Evolutionary conservation across 495 filamentous ascomycete species (phyloP).

Genomic region (Talaromyces borbonicus): DNA sequence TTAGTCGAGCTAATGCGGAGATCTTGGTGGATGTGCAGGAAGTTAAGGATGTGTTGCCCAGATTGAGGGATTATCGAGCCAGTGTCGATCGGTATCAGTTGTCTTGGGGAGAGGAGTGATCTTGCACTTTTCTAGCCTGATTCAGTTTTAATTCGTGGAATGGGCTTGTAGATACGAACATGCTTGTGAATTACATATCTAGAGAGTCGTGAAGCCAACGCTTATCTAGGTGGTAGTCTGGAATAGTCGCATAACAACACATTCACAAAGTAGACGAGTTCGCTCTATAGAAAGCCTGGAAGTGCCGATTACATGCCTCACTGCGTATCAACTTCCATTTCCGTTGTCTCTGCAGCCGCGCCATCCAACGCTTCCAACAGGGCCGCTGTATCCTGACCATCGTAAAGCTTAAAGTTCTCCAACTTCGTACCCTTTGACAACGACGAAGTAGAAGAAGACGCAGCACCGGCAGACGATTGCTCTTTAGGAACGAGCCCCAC

Average conservation of each 20-base stretch:
- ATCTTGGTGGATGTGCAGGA: conserved; percentile 71
- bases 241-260: too few species aligned
- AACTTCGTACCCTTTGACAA: conserved; percentile 29
- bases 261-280: too few species aligned
- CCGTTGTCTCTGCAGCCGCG: conserved; percentile 56
- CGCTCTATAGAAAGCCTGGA: too few species aligned
- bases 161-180: too few species aligned
- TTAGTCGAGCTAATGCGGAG: conserved; percentile 51
- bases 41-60: conserved; percentile 60
- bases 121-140: not conserved
- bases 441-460: conserved; percentile 20
- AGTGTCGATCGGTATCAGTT: conserved; percentile 66
- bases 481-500: conserved; percentile 53
- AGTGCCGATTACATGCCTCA: not conserved
- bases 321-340: conserved; percentile 70
- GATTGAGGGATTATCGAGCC: conserved; percentile 63
- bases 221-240: too few species aligned
- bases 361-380: conserved; percentile 59
- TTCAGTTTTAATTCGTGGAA: not conserved
- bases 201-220: too few species aligned
- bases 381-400: conserved; percentile 70
- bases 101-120: conserved; percentile 67
- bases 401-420: conserved; percentile 85
- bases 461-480: too few species aligned
- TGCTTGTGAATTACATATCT: too few species aligned